Evolutionary conservation across 179 eudicot species (phyloP).

Genomic region (Silene vulgaris): DNA sequence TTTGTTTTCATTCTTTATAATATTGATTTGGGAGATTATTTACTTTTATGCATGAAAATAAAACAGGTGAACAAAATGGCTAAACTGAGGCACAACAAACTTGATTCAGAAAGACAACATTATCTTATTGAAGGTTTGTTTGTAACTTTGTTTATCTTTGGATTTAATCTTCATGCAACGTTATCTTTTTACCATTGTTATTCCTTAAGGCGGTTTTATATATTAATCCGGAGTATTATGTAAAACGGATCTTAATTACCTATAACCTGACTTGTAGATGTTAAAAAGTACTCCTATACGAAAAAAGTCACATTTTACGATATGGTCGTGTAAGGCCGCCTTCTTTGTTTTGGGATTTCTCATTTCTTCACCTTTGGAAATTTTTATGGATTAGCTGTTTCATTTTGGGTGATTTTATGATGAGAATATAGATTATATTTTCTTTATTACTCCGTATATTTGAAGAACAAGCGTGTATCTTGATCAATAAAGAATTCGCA

Average conservation of each 20-base stretch:
- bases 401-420: background rate
- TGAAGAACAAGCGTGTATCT: background rate
- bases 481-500: too few relatives aligned
- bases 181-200: background rate
- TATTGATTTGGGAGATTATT: background rate
- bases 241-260: too few relatives aligned
- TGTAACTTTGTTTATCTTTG: background rate
- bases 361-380: background rate
- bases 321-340: too few relatives aligned
- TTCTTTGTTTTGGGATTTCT: background rate
- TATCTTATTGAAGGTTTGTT: conserved; percentile 24
- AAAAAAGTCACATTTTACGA: too few relatives aligned
- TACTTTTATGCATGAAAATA: background rate
- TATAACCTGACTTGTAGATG: too few relatives aligned
- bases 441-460: too few relatives aligned
- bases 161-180: background rate
- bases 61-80: conserved; percentile 29
- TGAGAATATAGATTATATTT: too few relatives aligned
- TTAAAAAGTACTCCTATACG: too few relatives aligned
- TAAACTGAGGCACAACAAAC: conserved; percentile 31
- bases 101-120: conserved; percentile 31
- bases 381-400: too few relatives aligned
- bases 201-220: too few relatives aligned
- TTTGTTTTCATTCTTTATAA: background rate
- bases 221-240: too few relatives aligned